phyloP scores from a whole-genome alignment of 345 rosid species.

The Bruguiera sexangula region DNA sequence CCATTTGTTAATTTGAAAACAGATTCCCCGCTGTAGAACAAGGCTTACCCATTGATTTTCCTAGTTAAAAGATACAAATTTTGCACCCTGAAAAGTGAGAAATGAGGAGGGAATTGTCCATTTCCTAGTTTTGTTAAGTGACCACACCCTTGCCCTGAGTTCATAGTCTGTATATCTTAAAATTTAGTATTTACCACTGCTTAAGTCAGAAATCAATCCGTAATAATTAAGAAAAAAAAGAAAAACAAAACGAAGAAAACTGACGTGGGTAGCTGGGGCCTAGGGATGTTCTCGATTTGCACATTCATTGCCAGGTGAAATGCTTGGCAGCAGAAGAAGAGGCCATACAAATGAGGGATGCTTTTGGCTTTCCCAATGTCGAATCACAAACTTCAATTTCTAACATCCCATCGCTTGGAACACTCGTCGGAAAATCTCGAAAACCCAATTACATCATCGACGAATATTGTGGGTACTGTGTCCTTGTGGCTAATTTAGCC shows the following conservation, averaged over 20 bases:
- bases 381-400: conserved; percentile 23
- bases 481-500: conserved; percentile 25
- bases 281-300: too few relatives aligned
- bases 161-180: too few relatives aligned
- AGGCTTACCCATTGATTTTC: conserved; percentile 24
- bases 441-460: conserved; percentile 15
- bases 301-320: neutral
- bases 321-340: neutral
- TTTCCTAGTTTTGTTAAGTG: neutral
- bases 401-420: conserved; percentile 23
- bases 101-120: too few relatives aligned
- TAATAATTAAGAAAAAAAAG: neutral
- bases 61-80: conserved; percentile 20
- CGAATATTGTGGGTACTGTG: conserved; percentile 23
- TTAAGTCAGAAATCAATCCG: neutral
- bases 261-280: neutral
- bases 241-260: neutral
- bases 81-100: neutral
- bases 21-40: conserved; percentile 12
- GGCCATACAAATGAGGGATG: conserved; percentile 1
- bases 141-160: too few relatives aligned
- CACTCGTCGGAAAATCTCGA: conserved; percentile 16
- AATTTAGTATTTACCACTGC: neutral
- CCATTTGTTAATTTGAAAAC: conserved; percentile 16
- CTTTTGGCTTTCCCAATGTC: conserved; percentile 15